These are phyloP conservation scores for Fusarium circinatum DNA, from an alignment of 2,329 filamentous ascomycete genomes.

Conservation along the genomic window DNA sequence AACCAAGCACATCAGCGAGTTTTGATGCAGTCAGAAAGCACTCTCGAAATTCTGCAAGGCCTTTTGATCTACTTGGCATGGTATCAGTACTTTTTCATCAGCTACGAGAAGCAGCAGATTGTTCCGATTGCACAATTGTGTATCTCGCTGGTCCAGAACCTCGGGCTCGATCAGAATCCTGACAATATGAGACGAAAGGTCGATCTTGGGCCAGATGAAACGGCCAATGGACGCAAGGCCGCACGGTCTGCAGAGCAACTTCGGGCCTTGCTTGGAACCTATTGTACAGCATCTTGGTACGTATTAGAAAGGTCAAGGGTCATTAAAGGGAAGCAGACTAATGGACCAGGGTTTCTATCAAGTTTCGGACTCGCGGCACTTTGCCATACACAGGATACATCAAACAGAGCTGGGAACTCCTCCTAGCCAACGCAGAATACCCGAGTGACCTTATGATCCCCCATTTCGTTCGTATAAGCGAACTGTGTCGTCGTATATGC, in stretches of 20 bases:
- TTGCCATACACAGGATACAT: conserved; percentile 13
- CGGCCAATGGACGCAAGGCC: neutral
- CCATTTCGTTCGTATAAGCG: neutral
- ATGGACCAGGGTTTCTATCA: conserved; percentile 5
- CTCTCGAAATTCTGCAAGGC: conserved; percentile 4
- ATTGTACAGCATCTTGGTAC: conserved; percentile 10
- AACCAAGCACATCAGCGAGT: conserved; percentile 9
- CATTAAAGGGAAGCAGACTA: accelerated
- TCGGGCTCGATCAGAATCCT: conserved; percentile 14
- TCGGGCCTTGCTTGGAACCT: conserved; percentile 13
- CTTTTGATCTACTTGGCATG: conserved; percentile 8
- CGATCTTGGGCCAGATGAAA: conserved; percentile 13
- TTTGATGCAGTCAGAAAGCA: conserved; percentile 13
- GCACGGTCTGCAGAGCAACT: conserved; percentile 2
- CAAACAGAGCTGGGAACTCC: conserved; percentile 1
- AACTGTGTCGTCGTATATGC: neutral
- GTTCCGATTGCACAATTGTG: conserved; percentile 8
- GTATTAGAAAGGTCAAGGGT: neutral
- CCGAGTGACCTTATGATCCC: neutral
- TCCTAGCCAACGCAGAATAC: neutral
- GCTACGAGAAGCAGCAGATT: conserved; percentile 13
- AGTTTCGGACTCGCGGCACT: conserved; percentile 3
- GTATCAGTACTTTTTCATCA: conserved; percentile 23
- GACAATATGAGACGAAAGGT: conserved; percentile 10
- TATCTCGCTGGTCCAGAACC: neutral